These are phyloP conservation scores for Ophidiomyces ophidiicola DNA, from an alignment of 2,329 filamentous ascomycete species.

Conservation along the genomic window DNA sequence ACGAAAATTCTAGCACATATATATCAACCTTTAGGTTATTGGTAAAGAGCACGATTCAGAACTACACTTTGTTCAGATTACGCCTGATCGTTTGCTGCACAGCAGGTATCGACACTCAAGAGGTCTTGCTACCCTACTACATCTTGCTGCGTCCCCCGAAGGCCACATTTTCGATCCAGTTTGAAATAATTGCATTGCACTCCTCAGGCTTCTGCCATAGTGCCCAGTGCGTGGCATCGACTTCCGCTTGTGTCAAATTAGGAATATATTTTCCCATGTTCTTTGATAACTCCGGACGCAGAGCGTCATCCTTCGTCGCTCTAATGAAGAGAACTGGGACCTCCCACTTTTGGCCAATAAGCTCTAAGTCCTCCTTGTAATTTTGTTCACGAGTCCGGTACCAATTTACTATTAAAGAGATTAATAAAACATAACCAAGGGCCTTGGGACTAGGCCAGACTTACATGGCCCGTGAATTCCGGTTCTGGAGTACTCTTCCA, in stretches of 20 bases:
- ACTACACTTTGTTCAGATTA: too few relatives aligned
- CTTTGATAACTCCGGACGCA: constrained; percentile 58
- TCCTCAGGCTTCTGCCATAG: constrained; percentile 59
- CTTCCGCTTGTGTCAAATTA: constrained; percentile 52
- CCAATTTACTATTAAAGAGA: constrained; percentile 53
- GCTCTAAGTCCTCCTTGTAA: constrained; percentile 55
- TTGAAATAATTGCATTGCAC: constrained; percentile 55
- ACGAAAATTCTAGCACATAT: too few relatives aligned
- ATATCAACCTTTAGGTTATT: too few relatives aligned
- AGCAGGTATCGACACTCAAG: too few relatives aligned
- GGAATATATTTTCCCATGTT: constrained; percentile 60
- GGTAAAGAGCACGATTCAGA: too few relatives aligned
- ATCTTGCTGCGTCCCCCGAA: constrained; percentile 34
- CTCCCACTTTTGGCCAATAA: constrained; percentile 35
- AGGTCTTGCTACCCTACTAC: background rate
- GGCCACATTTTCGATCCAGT: constrained; percentile 53
- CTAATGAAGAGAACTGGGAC: constrained; percentile 63
- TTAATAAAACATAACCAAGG: background rate
- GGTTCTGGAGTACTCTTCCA: constrained; percentile 54
- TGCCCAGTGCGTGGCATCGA: constrained; percentile 70
- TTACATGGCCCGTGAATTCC: constrained; percentile 62
- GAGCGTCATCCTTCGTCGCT: constrained; percentile 56
- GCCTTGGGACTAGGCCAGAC: background rate
- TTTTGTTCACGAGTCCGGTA: constrained; percentile 66
- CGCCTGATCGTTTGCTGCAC: too few relatives aligned